Evolutionary conservation across 2,329 filamentous ascomycete species (phyloP), one percentile per base, ranked within the genome.

Genomic region (Fusarium sp.): DNA sequence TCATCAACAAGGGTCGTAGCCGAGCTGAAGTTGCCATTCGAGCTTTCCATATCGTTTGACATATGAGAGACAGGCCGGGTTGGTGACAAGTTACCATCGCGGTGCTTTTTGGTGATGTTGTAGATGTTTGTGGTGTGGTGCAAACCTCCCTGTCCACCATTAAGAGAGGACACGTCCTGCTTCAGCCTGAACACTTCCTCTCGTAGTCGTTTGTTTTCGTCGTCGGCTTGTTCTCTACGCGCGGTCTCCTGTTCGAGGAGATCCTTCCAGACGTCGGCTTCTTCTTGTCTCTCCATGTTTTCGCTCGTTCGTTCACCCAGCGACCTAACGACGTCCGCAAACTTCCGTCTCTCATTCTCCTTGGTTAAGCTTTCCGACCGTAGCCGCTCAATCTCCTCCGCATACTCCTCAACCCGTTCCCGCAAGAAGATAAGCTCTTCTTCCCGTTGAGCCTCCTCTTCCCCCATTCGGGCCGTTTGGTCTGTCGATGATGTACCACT

Each of bases 221-320:
- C 93, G 70, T 98, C 94, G 0, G 92, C 89, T 78, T 97, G 92
- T 78, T 97, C 95, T 59, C 95, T 88, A 30, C 94, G 89, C 5
- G 91, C 91, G 4, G 92, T 96, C 78, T 99, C 96, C 68, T 96
- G 93, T 75, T 97, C 93, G 25, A 97, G 86, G 64, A 98, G 87
- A 72, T 97, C 95, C 77, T 97, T 97, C 91, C 93, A 97, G 78
- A 97, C 95, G 65, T 96, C 93, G 76, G 92, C 83, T 71, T 89
- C 87, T 68, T 89, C 88, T 64, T 89, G 85, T 13, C 84, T 81
- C 4, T 83, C 84, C 8, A 86, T 76, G 41, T 77, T 82, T 73
- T 80, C 87, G 76, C 75, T 83, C 65, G 76, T 85, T 75, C 74
- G 84, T 81, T 77, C 82, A 67, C 78, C 83, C 73, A 88, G 77